Percentiles rank a stretch among this genome's conserved stretches.
Evolutionary conservation across 441 rosid genomes (phyloP).

Genomic region (Daphne laureola): DNA sequence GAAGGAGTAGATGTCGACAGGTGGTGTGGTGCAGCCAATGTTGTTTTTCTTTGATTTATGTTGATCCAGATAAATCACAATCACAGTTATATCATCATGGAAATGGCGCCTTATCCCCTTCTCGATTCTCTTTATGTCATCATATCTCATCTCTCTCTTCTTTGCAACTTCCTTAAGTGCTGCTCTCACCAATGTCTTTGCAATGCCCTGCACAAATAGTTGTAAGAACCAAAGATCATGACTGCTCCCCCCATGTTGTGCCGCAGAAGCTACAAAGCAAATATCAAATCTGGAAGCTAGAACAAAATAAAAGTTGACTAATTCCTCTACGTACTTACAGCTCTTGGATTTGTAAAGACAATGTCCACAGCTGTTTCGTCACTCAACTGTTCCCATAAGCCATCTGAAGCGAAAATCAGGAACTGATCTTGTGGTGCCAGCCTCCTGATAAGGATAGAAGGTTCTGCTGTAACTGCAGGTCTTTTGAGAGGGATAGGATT

Average conservation of each 20-base stretch:
- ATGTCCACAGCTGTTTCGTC: constrained; percentile 67
- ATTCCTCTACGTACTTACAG: constrained; percentile 27
- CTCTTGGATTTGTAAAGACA: constrained; percentile 54
- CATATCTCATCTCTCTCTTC: constrained; percentile 71
- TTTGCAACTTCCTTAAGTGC: constrained; percentile 68
- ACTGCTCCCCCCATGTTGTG: too few relatives aligned
- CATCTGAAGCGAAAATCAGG: constrained; percentile 75
- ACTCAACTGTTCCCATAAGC: constrained; percentile 74
- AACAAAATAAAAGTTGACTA: not conserved
- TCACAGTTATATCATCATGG: constrained; percentile 74
- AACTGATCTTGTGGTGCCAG: constrained; percentile 51
- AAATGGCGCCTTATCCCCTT: constrained; percentile 69
- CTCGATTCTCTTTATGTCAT: constrained; percentile 52
- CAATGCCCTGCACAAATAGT: constrained; percentile 51
- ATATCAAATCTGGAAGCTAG: not conserved
- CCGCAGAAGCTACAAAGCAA: not conserved
- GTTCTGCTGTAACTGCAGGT: constrained; percentile 64
- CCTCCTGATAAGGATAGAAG: constrained; percentile 45
- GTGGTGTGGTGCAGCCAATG: constrained; percentile 44
- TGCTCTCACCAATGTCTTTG: constrained; percentile 66
- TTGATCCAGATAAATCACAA: constrained; percentile 72
- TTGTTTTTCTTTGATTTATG: constrained; percentile 18
- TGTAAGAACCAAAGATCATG: not conserved
- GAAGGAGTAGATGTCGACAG: constrained; percentile 56
- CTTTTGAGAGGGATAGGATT: constrained; percentile 52